Percentiles rank a stretch among this genome's conserved stretches.
Evolutionary conservation across 1,284 basidiomycete species (phyloP).

Genomic region (Polyporus tsugae): DNA sequence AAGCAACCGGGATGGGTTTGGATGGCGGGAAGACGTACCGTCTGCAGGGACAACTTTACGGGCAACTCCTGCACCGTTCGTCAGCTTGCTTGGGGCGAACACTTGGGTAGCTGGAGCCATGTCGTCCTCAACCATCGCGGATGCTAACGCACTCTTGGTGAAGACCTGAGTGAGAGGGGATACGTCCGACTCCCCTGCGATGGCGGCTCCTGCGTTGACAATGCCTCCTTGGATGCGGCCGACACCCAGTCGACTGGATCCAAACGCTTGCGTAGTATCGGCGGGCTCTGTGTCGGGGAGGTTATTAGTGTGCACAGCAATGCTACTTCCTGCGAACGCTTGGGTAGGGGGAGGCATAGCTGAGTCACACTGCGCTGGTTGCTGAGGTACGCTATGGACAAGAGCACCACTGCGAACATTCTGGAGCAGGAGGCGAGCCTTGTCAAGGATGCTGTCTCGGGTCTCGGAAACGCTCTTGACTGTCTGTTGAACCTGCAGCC

Average conservation of each 20-base stretch:
- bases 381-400: not conserved
- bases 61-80: not conserved
- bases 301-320: constrained; percentile 27
- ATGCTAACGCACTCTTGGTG: constrained; percentile 12
- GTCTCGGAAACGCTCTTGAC: constrained; percentile 57
- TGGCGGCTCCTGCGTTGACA: constrained; percentile 22
- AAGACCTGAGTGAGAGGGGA: constrained; percentile 28
- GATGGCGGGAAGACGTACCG: not conserved
- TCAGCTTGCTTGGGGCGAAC: constrained; percentile 48
- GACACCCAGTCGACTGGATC: constrained; percentile 35
- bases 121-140: constrained; percentile 22
- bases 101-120: constrained; percentile 44
- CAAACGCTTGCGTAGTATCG: constrained; percentile 36
- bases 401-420: not conserved
- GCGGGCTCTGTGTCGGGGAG: constrained; percentile 3
- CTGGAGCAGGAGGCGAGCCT: constrained; percentile 49
- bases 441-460: constrained; percentile 60
- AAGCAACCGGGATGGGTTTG: not conserved
- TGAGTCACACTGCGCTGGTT: not conserved
- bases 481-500: constrained; percentile 51
- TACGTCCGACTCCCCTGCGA: constrained; percentile 28
- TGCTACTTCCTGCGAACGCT: constrained; percentile 49
- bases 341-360: constrained; percentile 48
- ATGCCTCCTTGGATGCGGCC: constrained; percentile 14
- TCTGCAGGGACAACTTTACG: not conserved